These are phyloP conservation scores for Coemansia sp. DNA, from an alignment of 192 early-diverging fungal genomes.

Conservation along the genomic window DNA sequence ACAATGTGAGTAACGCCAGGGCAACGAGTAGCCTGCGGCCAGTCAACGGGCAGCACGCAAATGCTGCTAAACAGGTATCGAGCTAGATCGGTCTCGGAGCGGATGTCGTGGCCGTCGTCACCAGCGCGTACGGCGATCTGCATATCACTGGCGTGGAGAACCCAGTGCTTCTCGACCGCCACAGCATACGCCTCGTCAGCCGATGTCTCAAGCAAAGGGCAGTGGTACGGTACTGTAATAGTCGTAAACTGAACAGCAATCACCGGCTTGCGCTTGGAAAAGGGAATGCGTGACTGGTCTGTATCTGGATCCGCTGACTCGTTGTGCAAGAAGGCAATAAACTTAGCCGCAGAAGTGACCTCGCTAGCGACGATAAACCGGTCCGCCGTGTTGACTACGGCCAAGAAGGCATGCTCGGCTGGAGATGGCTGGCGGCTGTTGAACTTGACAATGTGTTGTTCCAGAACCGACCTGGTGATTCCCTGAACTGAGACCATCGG, in stretches of 20 bases:
- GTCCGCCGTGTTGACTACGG: constrained; percentile 19
- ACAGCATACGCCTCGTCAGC: constrained; percentile 2
- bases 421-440: constrained; percentile 8
- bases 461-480: neutral
- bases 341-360: neutral
- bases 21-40: constrained; percentile 61
- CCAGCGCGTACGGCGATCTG: constrained; percentile 73
- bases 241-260: constrained; percentile 83
- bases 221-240: constrained; percentile 84
- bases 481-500: constrained; percentile 34
- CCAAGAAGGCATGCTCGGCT: constrained; percentile 17
- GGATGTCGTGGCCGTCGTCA: constrained; percentile 80
- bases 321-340: constrained; percentile 9
- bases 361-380: constrained; percentile 32
- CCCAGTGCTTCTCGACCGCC: constrained; percentile 29
- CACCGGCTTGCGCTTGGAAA: constrained; percentile 77
- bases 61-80: constrained; percentile 66
- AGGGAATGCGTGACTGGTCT: constrained; percentile 77
- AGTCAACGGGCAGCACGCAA: constrained; percentile 67
- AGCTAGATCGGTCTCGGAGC: constrained; percentile 61
- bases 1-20: constrained; percentile 80
- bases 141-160: constrained; percentile 16
- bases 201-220: constrained; percentile 3
- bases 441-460: constrained; percentile 7
- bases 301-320: constrained; percentile 14